phyloP scores from a whole-genome alignment of 495 filamentous ascomycete species.

The Penicillium malachiteum region DNA sequence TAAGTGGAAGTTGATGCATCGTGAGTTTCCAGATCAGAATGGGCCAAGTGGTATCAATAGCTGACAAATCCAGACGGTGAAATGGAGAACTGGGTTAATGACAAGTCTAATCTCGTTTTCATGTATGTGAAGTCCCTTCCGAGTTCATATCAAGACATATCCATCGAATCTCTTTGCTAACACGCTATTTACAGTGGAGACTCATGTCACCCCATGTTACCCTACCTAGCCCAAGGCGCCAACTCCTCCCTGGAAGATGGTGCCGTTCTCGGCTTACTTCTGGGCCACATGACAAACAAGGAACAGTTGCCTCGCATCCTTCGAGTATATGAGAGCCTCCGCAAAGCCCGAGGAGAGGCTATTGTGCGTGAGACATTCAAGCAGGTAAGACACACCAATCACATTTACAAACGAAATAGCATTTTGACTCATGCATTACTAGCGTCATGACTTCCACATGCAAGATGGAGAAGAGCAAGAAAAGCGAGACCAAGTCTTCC shows the following conservation, averaged over 20 bases:
- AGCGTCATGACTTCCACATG: conserved; percentile 61
- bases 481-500: conserved; percentile 49
- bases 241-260: conserved; percentile 52
- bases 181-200: conserved; percentile 43
- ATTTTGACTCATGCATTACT: neutral
- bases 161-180: neutral
- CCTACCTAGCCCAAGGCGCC: conserved; percentile 62
- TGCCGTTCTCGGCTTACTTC: conserved; percentile 47
- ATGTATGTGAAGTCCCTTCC: conserved; percentile 19
- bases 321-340: conserved; percentile 51
- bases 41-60: neutral
- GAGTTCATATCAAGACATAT: neutral
- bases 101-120: conserved; percentile 37
- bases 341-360: conserved; percentile 53
- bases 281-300: conserved; percentile 37
- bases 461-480: conserved; percentile 53
- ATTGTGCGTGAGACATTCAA: conserved; percentile 54
- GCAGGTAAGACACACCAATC: conserved; percentile 22
- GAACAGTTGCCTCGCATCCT: conserved; percentile 50
- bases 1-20: conserved; percentile 69
- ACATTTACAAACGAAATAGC: neutral
- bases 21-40: conserved; percentile 22
- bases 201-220: conserved; percentile 66
- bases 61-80: conserved; percentile 25
- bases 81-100: conserved; percentile 40